Conservation (phyloP, 2,329 filamentous ascomycete species). For the Herpotrichia juniperi region DNA sequence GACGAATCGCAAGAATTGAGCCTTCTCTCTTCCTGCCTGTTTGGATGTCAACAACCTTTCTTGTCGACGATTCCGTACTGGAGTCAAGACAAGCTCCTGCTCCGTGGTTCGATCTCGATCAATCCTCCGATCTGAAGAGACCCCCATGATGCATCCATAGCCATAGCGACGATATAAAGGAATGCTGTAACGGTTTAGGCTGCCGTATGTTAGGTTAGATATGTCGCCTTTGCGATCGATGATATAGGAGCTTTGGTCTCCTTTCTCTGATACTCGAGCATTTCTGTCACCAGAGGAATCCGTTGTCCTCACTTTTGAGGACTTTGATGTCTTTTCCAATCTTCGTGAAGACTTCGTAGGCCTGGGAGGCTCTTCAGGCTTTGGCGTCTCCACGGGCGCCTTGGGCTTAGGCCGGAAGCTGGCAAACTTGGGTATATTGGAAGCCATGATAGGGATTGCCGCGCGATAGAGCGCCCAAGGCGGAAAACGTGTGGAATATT, state of each 20-base stretch:
- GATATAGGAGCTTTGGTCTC: slow-evolving; percentile 14
- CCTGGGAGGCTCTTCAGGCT: neutral
- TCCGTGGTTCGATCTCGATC: slow-evolving; percentile 68
- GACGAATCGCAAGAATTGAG: slow-evolving; percentile 38
- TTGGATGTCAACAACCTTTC: slow-evolving; percentile 52
- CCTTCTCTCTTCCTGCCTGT: slow-evolving; percentile 18
- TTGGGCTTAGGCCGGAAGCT: slow-evolving; percentile 69
- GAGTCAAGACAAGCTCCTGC: slow-evolving; percentile 44
- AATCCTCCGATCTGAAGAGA: slow-evolving; percentile 65
- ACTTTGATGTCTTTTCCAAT: neutral
- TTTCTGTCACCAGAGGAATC: neutral
- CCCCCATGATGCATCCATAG: slow-evolving; percentile 73
- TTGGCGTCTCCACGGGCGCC: slow-evolving; percentile 19
- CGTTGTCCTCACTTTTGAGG: slow-evolving; percentile 10
- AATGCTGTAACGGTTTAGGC: slow-evolving; percentile 72
- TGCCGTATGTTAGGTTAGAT: slow-evolving; percentile 76
- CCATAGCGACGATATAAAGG: slow-evolving; percentile 75
- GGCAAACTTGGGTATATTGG: slow-evolving; percentile 70
- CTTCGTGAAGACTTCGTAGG: slow-evolving; percentile 1
- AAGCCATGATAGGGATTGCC: slow-evolving; percentile 26
- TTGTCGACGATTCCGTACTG: slow-evolving; percentile 49
- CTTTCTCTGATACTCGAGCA: slow-evolving; percentile 45
- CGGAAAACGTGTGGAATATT: too few relatives aligned
- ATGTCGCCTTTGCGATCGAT: slow-evolving; percentile 77
- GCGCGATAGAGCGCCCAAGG: too few relatives aligned